Evolutionary conservation across 2,329 filamentous ascomycete species (phyloP), one percentile per base, ranked within the genome.

Genomic region (Xylaria sp.): DNA sequence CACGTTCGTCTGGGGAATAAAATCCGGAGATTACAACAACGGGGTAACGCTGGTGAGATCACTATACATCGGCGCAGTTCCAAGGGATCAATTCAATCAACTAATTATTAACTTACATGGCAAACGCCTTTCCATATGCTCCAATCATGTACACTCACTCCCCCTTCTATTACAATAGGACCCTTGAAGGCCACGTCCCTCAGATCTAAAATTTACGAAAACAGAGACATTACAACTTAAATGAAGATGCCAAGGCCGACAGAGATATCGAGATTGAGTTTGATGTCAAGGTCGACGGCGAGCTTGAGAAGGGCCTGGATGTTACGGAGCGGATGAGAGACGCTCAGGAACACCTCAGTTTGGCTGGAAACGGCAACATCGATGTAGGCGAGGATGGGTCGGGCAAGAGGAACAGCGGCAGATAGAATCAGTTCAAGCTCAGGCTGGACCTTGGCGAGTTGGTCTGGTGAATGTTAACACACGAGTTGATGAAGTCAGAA

Each of bases 361-460:
- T 68, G 68, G 39, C 56, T 52, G 34, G 65, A 69, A 53, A 76
- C 72, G 41, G 72, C 72, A 30, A 68, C 57, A 3, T 63, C 46
- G 39, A 71, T 70, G 61, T 76, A 75, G 41, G n/a, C 59, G 56
- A 76, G 32, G 65, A 78, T 50, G 43, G 72, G 74, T 57, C 70
- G 71, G 57, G 74, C 63, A 15, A 78, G 58, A 59, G 75, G 67
- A 61, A 68, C 34, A 60, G 75, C 61, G 45, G 70, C 66, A 28
- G 65, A 53, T 32, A 77, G 66, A 58, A 75, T 73, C 63, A 69
- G 69, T 64, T 74, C 71, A 23, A 78, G 70, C 68, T 78, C 75
- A 20, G 74, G 71, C 72, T 75, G 69, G 67, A 76, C 39, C 25
- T 69, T 48, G 50, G 61, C 58, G 3, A 75, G 57, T 64, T 73